Base-by-base conservation (phyloP, 2,329 filamentous ascomycete genomes). In the Fusarium subglutinans region DNA sequence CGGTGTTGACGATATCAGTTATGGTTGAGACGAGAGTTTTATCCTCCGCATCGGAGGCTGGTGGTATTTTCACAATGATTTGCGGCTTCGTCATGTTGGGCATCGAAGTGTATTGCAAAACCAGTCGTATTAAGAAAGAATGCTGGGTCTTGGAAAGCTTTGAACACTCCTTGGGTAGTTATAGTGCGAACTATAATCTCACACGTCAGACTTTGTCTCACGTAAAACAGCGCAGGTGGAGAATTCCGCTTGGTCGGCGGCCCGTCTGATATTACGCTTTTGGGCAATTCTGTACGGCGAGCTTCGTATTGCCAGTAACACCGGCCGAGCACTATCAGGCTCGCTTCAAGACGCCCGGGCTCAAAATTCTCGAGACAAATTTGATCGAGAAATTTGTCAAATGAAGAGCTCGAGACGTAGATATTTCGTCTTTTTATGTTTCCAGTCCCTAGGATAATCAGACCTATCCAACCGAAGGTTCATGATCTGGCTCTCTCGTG, bases 1-100 rank as follows among this genome's bases (percentile, higher is more conserved):
- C 79, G 0, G 62, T 51, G 45, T 82, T 81, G 45, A 81, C 78
- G 4, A 81, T 74, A 2, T 64, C 18, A 12, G 72, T 60, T 14
- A 82, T 28, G 8, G 53, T 48, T 10, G 62, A 50, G 11, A 76
- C 45, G 13, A 78, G 57, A 0, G 33, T 24, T 22, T 59, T 28
- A 13, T 81, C 63, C 13, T 77, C 58, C 12, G 77, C 78, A 8
- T 72, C 68, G 2, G 72, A 53, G 0, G 48, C 9, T 0, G 67
- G 47, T 1, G 79, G 76, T 18, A 82, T 66, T n/a, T 48, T 66
- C 14, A 81, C 71, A 22, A 60, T 24, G 33, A 76, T 54, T 13
- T 53, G n/a, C 0, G 33, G 41, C 8, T 40, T 65, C 0, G 43
- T 54, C 66, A 66, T 66, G 8, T 12, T 60, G 47, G 8, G 2